Percentiles rank a stretch among this genome's conserved stretches.
These are phyloP conservation scores for Plantago major DNA, from an alignment of 257 asterid genomes.

Conservation along the genomic window DNA sequence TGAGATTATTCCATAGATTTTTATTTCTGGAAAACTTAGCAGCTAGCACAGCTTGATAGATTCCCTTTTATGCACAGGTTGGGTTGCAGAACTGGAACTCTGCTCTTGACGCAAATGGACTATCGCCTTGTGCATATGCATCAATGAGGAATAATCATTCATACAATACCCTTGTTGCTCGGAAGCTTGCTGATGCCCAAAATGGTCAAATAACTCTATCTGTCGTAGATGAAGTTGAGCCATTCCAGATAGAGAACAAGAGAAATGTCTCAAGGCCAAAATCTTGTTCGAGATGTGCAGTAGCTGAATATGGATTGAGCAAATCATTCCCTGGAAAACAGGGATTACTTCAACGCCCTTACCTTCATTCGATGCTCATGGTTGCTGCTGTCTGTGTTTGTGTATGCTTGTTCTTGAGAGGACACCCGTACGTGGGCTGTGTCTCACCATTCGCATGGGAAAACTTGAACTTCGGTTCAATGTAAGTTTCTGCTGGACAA, in stretches of 20 bases:
- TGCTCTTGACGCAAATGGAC: slow-evolving; percentile 62
- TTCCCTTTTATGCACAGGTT: slow-evolving; percentile 34
- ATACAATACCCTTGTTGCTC: slow-evolving; percentile 57
- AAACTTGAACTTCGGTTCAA: slow-evolving; percentile 54
- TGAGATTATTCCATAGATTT: background rate
- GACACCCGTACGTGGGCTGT: slow-evolving; percentile 53
- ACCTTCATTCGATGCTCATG: slow-evolving; percentile 70
- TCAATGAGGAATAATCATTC: slow-evolving; percentile 63
- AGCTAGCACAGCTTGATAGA: background rate
- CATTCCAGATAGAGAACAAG: slow-evolving; percentile 22
- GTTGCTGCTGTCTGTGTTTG: slow-evolving; percentile 88
- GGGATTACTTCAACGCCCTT: slow-evolving; percentile 66
- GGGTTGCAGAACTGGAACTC: slow-evolving; percentile 72
- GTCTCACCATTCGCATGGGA: slow-evolving; percentile 73
- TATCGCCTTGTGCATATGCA: slow-evolving; percentile 73
- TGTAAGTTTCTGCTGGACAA: background rate
- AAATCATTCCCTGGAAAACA: slow-evolving; percentile 35
- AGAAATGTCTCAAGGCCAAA: slow-evolving; percentile 16
- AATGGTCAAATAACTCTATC: slow-evolving; percentile 48
- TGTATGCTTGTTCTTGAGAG: slow-evolving; percentile 67
- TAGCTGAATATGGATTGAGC: slow-evolving; percentile 31
- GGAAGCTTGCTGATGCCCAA: slow-evolving; percentile 43
- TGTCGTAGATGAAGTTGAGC: slow-evolving; percentile 36
- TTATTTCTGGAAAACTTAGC: background rate
- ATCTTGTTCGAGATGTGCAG: slow-evolving; percentile 68